Evolutionary conservation across 2,329 filamentous ascomycete genomes (phyloP), one percentile per base, ranked within the genome.

Genomic region (Plenodomus tracheiphilus): DNA sequence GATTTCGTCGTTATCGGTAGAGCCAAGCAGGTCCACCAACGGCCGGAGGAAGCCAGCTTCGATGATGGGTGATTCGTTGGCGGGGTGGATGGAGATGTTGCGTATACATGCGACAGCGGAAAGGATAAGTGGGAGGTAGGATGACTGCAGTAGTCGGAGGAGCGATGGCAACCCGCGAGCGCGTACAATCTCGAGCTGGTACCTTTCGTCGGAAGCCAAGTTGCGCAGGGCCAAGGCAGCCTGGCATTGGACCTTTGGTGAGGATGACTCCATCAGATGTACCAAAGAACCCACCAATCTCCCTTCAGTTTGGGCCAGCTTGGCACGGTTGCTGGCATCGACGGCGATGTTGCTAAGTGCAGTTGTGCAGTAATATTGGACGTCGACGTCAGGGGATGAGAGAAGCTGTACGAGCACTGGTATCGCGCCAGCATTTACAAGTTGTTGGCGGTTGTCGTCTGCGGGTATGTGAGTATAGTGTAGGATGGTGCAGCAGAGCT

Each of bases 291-390:
- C 91, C 19, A 99, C 92, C 20, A 99, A 82, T 59, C 92, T 90
- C 18, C 89, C 86, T 71, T 99, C 94, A 8, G 89, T 92, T 67
- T 95, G 87, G 22, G 93, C 91, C 45, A 99, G 82, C 71, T 93
- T 91, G 68, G 92, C 91, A 60, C 94, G 83, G 76, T 97, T 97
- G 66, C 85, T 88, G 39, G 88, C 82, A 70, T 99, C 94, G 45
- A 99, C 94, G 6, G 94, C 94, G 62, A 99, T 99, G 73, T 99
- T 99, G 81, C 93, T 97, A 49, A 99, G 83, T 11, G 94, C 94
- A 4, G 94, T 99, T 16, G 94, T 99, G 78, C 94, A 99, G 76
- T 99, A 99, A 76, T 99, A 99, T 76, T 99, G 94, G 25, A 99
- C 94, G 69, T 99, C 94, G 59, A 97, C 92, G 68, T 99, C 94